phyloP scores from a whole-genome alignment of 352 stramenopile genomes.

The Phytophthora quininea region DNA sequence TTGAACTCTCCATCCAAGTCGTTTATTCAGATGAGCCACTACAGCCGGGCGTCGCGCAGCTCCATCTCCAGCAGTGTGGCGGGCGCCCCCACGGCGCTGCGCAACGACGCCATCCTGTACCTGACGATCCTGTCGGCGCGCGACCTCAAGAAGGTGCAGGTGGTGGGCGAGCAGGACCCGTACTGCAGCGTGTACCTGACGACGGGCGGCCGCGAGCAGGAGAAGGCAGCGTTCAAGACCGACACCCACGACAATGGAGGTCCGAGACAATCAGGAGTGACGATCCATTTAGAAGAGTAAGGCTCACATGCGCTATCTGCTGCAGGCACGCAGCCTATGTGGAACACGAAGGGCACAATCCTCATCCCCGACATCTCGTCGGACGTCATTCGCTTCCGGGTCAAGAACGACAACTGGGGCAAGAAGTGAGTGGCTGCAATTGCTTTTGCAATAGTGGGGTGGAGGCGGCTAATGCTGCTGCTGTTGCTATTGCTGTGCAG shows the following conservation, averaged over 20 bases:
- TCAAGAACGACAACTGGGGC: constrained; percentile 84
- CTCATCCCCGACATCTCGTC: constrained; percentile 70
- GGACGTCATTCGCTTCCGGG: constrained; percentile 69
- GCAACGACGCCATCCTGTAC: constrained; percentile 77
- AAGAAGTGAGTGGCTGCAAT: constrained; percentile 52
- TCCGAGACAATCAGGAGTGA: constrained; percentile 6
- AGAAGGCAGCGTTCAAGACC: constrained; percentile 70
- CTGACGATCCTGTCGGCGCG: constrained; percentile 67
- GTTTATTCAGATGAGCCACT: constrained; percentile 17
- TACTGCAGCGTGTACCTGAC: constrained; percentile 71
- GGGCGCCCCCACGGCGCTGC: constrained; percentile 38
- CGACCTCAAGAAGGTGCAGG: constrained; percentile 74
- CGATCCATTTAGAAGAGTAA: not conserved
- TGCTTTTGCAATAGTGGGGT: not conserved
- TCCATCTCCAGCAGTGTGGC: constrained; percentile 41
- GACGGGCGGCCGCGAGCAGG: constrained; percentile 53
- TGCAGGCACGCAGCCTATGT: constrained; percentile 63
- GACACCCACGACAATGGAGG: constrained; percentile 79
- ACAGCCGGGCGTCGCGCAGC: constrained; percentile 26
- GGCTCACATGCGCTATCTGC: constrained; percentile 4
- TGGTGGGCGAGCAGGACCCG: constrained; percentile 75
- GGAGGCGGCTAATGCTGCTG: not conserved
- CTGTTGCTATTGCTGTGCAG: constrained; percentile 30
- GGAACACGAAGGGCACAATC: constrained; percentile 80
- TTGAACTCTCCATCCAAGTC: not conserved